Percentiles rank a stretch among this genome's conserved stretches.
Evolutionary conservation across 495 filamentous ascomycete genomes (phyloP).

Genomic region (Annulohypoxylon moriforme): DNA sequence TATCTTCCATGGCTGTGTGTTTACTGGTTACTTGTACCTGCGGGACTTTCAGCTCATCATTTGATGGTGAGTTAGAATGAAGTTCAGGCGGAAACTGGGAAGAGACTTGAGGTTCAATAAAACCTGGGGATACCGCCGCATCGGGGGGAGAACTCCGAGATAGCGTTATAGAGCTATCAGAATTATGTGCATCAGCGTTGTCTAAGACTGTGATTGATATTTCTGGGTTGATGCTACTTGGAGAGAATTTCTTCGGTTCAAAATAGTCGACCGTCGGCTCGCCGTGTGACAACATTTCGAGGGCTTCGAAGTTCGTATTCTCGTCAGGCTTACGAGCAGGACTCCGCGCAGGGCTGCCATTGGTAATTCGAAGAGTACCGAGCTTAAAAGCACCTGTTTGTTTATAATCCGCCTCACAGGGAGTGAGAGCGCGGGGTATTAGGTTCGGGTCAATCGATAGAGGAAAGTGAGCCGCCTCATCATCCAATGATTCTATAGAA

Average conservation of each 20-base stretch:
- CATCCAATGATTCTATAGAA: conserved; percentile 51
- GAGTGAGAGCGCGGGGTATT: conserved; percentile 55
- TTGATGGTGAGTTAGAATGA: conserved; percentile 9
- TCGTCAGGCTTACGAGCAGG: conserved; percentile 29
- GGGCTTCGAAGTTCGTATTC: neutral
- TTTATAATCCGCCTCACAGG: conserved; percentile 61
- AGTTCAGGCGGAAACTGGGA: conserved; percentile 9
- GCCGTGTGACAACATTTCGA: neutral
- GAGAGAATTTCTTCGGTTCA: neutral
- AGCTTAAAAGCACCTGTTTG: conserved; percentile 69
- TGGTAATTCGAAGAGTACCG: conserved; percentile 68
- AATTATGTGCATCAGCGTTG: conserved; percentile 6
- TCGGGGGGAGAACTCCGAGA: conserved; percentile 48
- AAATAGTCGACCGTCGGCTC: conserved; percentile 7
- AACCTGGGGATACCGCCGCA: conserved; percentile 41
- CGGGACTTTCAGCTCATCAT: conserved; percentile 37
- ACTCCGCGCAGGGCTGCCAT: conserved; percentile 60
- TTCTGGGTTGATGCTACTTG: neutral
- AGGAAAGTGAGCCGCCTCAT: conserved; percentile 50
- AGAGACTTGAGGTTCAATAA: neutral
- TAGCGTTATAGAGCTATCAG: neutral
- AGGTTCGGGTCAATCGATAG: conserved; percentile 39
- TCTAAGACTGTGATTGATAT: neutral
- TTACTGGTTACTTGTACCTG: conserved; percentile 60
- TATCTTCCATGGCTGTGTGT: conserved; percentile 58